phyloP scores from a whole-genome alignment of 164 flowering plant species.

The Vitis rupestris region DNA sequence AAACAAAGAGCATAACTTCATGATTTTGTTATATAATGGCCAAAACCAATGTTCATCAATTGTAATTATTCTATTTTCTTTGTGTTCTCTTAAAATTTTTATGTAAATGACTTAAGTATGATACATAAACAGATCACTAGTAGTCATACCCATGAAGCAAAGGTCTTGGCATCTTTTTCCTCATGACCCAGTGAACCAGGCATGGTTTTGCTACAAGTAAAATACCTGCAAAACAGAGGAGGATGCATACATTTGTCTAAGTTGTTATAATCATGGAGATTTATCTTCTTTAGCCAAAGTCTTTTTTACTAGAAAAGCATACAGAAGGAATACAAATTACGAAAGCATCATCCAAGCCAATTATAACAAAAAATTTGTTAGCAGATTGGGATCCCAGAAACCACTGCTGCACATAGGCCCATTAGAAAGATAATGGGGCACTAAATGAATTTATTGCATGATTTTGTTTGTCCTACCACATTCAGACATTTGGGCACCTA shows the following conservation, averaged over 20 bases:
- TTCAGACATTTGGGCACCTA: too few species aligned
- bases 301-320: too few species aligned
- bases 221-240: conserved; percentile 18
- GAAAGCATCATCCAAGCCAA: too few species aligned
- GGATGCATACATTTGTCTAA: background rate
- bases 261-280: background rate
- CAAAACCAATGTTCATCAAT: background rate
- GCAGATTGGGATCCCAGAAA: too few species aligned
- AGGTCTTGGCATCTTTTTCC: conserved; percentile 41
- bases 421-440: too few species aligned
- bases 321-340: too few species aligned
- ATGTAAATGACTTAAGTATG: background rate
- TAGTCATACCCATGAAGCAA: conserved; percentile 38
- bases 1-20: background rate
- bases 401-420: too few species aligned
- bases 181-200: conserved; percentile 47
- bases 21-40: background rate
- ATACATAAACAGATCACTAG: background rate
- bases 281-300: background rate
- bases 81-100: background rate
- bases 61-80: too few species aligned
- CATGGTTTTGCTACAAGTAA: conserved; percentile 39
- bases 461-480: too few species aligned
- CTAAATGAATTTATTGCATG: too few species aligned
- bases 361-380: too few species aligned